Evolutionary conservation across 208 protist genomes (phyloP), one percentile per base, ranked within the genome.

Genomic region (Trypanosoma grayi): DNA sequence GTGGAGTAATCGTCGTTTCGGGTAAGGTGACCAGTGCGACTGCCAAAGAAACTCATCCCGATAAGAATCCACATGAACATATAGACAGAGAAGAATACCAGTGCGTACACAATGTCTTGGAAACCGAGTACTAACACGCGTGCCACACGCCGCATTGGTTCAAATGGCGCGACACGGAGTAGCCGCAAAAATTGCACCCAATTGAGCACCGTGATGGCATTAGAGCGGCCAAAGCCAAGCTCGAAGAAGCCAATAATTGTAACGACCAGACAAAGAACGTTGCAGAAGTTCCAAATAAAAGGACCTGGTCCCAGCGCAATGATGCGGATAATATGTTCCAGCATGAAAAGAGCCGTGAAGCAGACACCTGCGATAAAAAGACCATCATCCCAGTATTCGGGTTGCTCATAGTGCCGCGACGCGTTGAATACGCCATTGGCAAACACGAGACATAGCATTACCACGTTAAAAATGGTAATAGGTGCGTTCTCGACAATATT

Each of bases 31-130:
- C 70, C 77, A 24, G 81, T 79, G 16, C 81, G 85, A 40, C 84
- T 88, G 60, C 92, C 92, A 48, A 97, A 95, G 43, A 97, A 92
- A 71, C 85, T 88, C 89, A 95, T 95, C 18, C 92, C 92, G 48
- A 95, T 69, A 10, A 97, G 61, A 53, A 93, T 65, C 85, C 84
- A 90, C 84, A 95, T 92, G 55, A 97, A 91, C 84, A 95, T 87
- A 79, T 94, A 95, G 33, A 95, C 41, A n/a, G 72, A 77, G 59
- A 97, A 93, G 66, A 97, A 81, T 58, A 91, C 47, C 20, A 93
- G 55, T 25, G 83, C 85, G 66, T 93, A 94, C n/a, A 79, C 39
- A 52, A 91, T 84, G 55, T 92, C 85, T n/a, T 77, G 74, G 61
- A 93, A 75, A 60, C 73, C 76, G 61, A 85, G 71, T 30, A 93